phyloP scores from a whole-genome alignment of 108 stramenopile genomes.

The Fistulifera solaris region DNA sequence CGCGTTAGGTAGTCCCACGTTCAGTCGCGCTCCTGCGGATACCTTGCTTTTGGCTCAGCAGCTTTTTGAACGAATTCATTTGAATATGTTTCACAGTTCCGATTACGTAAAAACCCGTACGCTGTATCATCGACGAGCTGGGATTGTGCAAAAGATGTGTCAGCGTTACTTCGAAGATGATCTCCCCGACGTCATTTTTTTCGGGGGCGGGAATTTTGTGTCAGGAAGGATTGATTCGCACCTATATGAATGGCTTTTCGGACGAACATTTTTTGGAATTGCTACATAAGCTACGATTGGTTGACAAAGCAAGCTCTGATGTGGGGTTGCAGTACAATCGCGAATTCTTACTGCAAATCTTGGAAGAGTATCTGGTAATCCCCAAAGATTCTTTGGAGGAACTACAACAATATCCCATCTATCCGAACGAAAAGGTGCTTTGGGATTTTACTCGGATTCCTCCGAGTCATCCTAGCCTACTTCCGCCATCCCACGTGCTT shows the following conservation, averaged over 20 bases:
- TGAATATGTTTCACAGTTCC: conserved; percentile 13
- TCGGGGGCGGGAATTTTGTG: conserved; percentile 52
- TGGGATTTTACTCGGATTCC: conserved; percentile 81
- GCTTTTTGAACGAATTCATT: conserved; percentile 24
- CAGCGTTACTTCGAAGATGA: conserved; percentile 52
- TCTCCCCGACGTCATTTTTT: conserved; percentile 53
- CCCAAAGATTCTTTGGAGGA: conserved; percentile 53
- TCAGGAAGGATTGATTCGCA: conserved; percentile 25
- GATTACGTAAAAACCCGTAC: conserved; percentile 19
- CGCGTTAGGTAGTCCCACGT: conserved; percentile 14
- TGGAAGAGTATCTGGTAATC: conserved; percentile 54
- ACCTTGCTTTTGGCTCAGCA: conserved; percentile 30
- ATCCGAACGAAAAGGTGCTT: conserved; percentile 82
- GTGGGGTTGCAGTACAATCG: conserved; percentile 11
- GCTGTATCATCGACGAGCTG: conserved; percentile 39
- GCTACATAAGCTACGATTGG: conserved; percentile 61
- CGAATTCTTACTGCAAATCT: conserved; percentile 37
- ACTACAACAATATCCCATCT: conserved; percentile 62
- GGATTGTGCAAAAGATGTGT: conserved; percentile 65
- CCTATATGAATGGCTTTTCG: conserved; percentile 35
- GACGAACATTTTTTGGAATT: conserved; percentile 52
- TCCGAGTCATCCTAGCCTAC: conserved; percentile 26
- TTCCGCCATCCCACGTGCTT: conserved; percentile 33
- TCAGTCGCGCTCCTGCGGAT: conserved; percentile 1
- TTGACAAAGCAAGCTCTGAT: conserved; percentile 30